phyloP scores from a whole-genome alignment of 257 asterid genomes.

The Verbena officinalis region DNA sequence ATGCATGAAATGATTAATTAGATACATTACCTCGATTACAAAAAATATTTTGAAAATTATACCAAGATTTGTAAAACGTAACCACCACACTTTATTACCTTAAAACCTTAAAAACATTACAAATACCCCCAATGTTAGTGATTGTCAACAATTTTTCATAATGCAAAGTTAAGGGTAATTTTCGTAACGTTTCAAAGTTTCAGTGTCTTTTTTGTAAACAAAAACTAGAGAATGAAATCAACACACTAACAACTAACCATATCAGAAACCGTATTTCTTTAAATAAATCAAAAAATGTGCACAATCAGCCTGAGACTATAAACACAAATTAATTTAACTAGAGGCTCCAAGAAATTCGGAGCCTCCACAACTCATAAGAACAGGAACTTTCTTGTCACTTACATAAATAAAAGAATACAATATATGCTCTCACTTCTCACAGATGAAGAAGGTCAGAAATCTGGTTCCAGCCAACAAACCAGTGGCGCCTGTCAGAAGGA shows the following conservation, averaged over 20 bases:
- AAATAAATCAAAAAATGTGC: neutral
- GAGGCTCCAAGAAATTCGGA: conserved; percentile 40
- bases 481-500: conserved; percentile 81
- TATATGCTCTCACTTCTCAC: conserved; percentile 36
- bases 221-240: neutral
- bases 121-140: too few relatives aligned
- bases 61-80: too few relatives aligned
- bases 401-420: conserved; percentile 36
- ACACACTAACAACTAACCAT: neutral
- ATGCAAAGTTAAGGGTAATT: too few relatives aligned
- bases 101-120: too few relatives aligned
- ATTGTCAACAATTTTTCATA: too few relatives aligned
- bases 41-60: too few relatives aligned
- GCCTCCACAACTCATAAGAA: conserved; percentile 37
- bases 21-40: too few relatives aligned
- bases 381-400: conserved; percentile 11
- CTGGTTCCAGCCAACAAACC: conserved; percentile 92
- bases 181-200: too few relatives aligned
- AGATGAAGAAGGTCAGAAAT: conserved; percentile 78
- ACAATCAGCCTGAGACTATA: neutral
- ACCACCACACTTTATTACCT: too few relatives aligned
- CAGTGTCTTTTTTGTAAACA: neutral
- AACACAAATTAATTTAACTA: neutral
- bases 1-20: too few relatives aligned
- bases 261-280: neutral